Base-by-base conservation (phyloP, 352 stramenopile genomes). In the Phytophthora citrophthora region DNA sequence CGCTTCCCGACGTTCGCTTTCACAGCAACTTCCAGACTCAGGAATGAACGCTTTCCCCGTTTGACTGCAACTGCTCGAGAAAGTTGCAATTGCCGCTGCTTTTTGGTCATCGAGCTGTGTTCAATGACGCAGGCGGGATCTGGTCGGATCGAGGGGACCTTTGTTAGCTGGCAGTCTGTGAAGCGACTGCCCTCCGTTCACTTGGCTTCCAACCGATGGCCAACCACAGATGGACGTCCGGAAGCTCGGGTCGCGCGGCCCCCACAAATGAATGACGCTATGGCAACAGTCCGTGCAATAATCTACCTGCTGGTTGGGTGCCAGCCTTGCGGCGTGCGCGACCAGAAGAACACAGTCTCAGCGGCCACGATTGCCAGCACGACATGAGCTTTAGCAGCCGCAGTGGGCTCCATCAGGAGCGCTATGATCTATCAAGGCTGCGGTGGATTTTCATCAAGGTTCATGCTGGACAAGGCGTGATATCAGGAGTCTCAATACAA, bases 291-390 rank as follows among this genome's bases (percentile, higher is more conserved):
- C 31, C 11, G 29, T 20, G 13, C 41, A 31, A 44, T 26, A 39
- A 36, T 20, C 38, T 29, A 26, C 59, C 64, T 61, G 59, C 50
- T 73, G 64, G 56, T 61, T 69, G 53, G 59, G 39, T 61, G 39
- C 20, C 49, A 47, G 26, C 13, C 36, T 24, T 45, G 18, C 15
- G 43, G 26, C 26, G 6, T 24, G 39, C 40, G 32, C 36, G 41
- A 60, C 41, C 54, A 60, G 51, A 63, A 64, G 26, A 47, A 56
- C 36, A 13, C 9, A 34, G 9, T 13, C 6, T 38, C 23, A 29
- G 23, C 23, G 43, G 36, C 51, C 47, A 43, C 15, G 10, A 39
- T 40, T 40, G 23, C 51, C 29, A 26, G 13, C 45, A 11, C 23
- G 24, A 20, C 18, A 44, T 38, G n/a, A 24, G 18, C 27, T 11